Evolutionary conservation across 179 eudicot species (phyloP), one percentile per base, ranked within the genome.

Genomic region (Patellifolia procumbens): DNA sequence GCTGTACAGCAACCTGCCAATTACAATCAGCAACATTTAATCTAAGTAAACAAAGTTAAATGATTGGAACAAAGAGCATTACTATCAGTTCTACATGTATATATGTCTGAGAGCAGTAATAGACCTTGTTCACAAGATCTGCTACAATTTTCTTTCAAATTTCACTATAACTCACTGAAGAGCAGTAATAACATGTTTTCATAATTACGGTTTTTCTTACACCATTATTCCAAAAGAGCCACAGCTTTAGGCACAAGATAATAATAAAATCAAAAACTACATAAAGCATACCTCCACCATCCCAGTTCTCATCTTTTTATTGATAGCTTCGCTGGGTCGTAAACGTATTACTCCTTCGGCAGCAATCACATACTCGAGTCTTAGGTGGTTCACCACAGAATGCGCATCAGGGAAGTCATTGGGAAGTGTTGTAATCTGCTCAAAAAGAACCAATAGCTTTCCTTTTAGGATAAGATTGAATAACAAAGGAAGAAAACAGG

Each of bases 381-480:
- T 87, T 75, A 86, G 65, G 42, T 83, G 87, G 78, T 88, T 94
- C 75, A 85, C 86, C 73, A 79, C 72, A 20, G 85, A 78, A 87
- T 92, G 97, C 28, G 96, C 98, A 61, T 92, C 94, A 13, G 98
- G 97, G 58, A 88, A 94, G 35, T 89, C 91, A 72, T 87, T 89
- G 17, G 98, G 98, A 62, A 94, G 91, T n/a, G 98, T 92, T 34
- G 98, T 87, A 82, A 90, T 83, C 98, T 94, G 80, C 43, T 63
- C 56, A 81, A 61, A 56, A 55, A 12, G 19, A 61, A 62, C n/a
- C 71, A 51, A 69, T 43, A 56, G 12, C n/a, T 43, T n/a, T 34
- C 2, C 62, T 69, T 35, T 69, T 32, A 37, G 46, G 5, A 49
- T 5, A 63, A 37, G 22, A 39, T 51, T 29, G 24, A 42, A 46